Evolutionary conservation across 306 rosid species (phyloP).

Genomic region (Quercus agrifolia): DNA sequence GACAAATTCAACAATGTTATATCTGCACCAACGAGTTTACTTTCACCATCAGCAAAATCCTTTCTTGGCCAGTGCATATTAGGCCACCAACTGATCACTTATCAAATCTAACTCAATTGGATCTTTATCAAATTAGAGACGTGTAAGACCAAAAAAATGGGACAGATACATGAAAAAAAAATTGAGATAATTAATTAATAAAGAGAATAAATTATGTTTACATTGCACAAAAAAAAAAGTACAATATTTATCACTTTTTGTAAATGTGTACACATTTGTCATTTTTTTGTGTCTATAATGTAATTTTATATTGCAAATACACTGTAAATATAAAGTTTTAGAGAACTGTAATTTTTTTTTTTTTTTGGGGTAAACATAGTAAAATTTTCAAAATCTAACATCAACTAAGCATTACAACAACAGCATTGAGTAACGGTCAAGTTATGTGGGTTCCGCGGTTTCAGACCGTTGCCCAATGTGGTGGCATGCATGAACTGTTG

Average conservation of each 20-base stretch:
- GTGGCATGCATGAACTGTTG: too few species aligned
- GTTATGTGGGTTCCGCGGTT: constrained; percentile 7
- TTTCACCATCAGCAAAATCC: not conserved
- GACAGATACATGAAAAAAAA: not conserved
- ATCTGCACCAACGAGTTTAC: not conserved
- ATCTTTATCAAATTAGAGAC: constrained; percentile 5
- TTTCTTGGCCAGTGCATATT: not conserved
- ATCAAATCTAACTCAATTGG: not conserved
- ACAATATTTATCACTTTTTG: too few species aligned
- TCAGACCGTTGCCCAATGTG: too few species aligned
- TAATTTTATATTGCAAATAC: too few species aligned
- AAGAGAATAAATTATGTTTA: too few species aligned
- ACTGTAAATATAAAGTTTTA: too few species aligned
- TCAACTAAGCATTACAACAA: not conserved
- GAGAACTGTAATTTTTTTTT: too few species aligned
- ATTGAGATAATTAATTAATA: too few species aligned
- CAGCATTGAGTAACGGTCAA: constrained; percentile 20
- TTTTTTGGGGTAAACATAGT: not conserved
- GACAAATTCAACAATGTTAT: not conserved
- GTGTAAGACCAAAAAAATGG: constrained; percentile 13
- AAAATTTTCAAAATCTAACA: constrained; percentile 24
- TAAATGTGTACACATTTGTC: too few species aligned
- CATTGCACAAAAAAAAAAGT: too few species aligned
- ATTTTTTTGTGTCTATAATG: too few species aligned
- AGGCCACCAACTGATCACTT: constrained; percentile 21